Percentiles rank a stretch among this genome's conserved stretches.
These are phyloP conservation scores for Miscanthus lutarioriparius DNA, from an alignment of 176 grass and related monocot species.

Conservation along the genomic window DNA sequence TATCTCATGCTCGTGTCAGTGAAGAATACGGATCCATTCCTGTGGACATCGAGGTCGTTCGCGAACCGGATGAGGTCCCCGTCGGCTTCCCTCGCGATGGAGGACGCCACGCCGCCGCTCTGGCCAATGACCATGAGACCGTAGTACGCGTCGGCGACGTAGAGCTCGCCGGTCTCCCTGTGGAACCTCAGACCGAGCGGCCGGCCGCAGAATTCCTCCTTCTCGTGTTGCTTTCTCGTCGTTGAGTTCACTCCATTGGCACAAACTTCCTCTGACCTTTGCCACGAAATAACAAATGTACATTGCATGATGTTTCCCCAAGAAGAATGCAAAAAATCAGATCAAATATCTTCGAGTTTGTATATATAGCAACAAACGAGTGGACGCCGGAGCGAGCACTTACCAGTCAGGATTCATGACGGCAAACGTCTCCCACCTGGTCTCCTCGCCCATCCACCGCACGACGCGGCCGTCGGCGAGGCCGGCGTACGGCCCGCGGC, in stretches of 20 bases:
- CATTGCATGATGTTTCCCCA: not conserved
- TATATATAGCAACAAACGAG: too few species aligned
- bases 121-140: slow-evolving; percentile 65
- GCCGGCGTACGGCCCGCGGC: slow-evolving; percentile 76
- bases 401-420: slow-evolving; percentile 73
- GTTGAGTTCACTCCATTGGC: slow-evolving; percentile 64
- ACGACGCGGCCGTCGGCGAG: slow-evolving; percentile 89
- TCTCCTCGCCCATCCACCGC: slow-evolving; percentile 71
- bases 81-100: slow-evolving; percentile 49
- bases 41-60: slow-evolving; percentile 88
- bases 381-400: not conserved
- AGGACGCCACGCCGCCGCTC: slow-evolving; percentile 60
- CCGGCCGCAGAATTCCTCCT: slow-evolving; percentile 69
- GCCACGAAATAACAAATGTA: not conserved
- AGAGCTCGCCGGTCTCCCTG: slow-evolving; percentile 65
- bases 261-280: slow-evolving; percentile 68
- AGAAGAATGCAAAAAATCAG: not conserved
- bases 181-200: slow-evolving; percentile 86
- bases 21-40: slow-evolving; percentile 87
- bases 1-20: slow-evolving; percentile 90
- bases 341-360: not conserved
- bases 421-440: slow-evolving; percentile 83
- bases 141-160: slow-evolving; percentile 82
- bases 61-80: slow-evolving; percentile 70
- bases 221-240: slow-evolving; percentile 63